A percentile compares a stretch with the other conserved stretches of the same genome.
Conservation (phyloP, 768 basidiomycete species). For the Tephrocybe sp. region DNA sequence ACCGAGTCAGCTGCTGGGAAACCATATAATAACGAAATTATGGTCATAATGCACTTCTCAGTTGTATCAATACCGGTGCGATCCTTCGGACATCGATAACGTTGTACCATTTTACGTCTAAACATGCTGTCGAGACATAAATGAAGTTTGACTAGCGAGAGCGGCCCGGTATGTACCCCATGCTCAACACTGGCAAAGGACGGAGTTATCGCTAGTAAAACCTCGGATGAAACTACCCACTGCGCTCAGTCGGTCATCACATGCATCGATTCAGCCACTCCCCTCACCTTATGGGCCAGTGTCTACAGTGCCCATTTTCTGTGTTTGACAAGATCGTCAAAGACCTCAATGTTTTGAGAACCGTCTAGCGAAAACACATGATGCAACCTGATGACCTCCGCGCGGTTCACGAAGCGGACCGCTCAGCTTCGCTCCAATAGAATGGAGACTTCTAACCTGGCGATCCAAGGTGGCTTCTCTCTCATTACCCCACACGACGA, state of each 20-base stretch:
- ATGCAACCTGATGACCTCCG: constrained; percentile 11
- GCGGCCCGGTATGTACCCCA: constrained; percentile 2
- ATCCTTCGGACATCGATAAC: no score
- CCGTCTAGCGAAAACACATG: constrained; percentile 11
- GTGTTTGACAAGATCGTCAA: background rate
- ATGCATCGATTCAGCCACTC: background rate
- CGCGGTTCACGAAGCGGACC: constrained; percentile 9
- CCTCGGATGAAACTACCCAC: background rate
- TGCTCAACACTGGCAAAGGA: background rate
- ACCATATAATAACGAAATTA: no score
- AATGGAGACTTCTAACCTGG: background rate
- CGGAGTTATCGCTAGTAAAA: background rate
- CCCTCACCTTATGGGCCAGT: no score
- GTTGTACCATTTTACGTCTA: no score
- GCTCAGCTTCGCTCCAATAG: background rate
- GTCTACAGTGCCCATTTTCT: background rate
- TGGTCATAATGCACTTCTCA: no score
- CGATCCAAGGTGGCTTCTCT: background rate
- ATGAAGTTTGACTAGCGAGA: background rate
- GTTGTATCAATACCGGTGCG: no score
- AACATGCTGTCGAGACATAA: no score
- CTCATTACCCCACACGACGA: background rate
- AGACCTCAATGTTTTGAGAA: background rate
- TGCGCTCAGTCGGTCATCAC: constrained; percentile 1
- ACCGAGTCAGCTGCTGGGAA: no score